Evolutionary conservation across 1,284 basidiomycete species (phyloP).

Genomic region (Irpex sp.): DNA sequence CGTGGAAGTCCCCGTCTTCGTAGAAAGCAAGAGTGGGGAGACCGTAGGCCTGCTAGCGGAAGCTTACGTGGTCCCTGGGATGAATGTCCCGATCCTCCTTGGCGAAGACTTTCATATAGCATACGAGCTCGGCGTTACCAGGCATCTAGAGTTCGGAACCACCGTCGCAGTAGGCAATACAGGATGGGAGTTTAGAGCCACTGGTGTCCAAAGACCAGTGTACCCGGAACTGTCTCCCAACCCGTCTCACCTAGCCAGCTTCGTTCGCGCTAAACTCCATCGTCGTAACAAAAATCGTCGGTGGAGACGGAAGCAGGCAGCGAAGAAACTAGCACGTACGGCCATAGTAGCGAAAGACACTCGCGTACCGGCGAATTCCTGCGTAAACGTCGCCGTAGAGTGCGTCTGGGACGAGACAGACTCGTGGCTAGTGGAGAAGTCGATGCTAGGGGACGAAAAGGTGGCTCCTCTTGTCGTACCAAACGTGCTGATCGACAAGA

Average conservation of each 20-base stretch:
- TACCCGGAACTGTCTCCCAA: background rate
- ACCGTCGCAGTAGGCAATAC: background rate
- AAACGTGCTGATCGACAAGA: background rate
- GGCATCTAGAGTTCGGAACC: background rate
- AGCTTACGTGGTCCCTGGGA: conserved; percentile 25
- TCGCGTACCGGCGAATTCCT: background rate
- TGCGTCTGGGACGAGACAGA: background rate
- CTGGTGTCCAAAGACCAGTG: background rate
- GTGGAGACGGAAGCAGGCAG: background rate
- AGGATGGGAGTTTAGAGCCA: background rate
- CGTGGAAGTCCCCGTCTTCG: background rate
- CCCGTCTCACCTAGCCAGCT: background rate
- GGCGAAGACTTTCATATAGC: conserved; percentile 26
- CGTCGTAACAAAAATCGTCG: background rate
- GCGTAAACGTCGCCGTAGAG: background rate
- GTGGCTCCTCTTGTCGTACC: background rate
- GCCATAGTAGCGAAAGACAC: background rate
- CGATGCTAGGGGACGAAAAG: background rate
- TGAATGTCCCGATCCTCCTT: conserved; percentile 22
- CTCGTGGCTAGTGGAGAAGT: background rate
- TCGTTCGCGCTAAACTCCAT: background rate
- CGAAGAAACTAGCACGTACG: background rate
- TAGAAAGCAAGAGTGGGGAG: background rate
- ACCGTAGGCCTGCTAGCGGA: conserved; percentile 11
- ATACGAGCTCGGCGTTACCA: conserved; percentile 15